These are phyloP conservation scores for Apiospora pterosperma DNA, from an alignment of 2,329 filamentous ascomycete species.

Conservation along the genomic window DNA sequence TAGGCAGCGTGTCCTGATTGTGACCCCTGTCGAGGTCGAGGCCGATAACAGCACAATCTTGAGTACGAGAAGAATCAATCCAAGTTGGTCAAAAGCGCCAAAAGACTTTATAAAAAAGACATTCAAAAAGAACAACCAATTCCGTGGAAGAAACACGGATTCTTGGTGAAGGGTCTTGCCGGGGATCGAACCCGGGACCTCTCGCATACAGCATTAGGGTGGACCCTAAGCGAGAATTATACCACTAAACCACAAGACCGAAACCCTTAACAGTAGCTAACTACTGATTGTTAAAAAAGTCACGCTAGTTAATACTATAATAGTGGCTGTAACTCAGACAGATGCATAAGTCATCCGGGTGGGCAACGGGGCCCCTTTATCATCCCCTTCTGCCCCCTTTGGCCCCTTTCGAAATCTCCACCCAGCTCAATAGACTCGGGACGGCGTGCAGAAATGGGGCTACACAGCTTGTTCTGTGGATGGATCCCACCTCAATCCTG, in stretches of 20 bases:
- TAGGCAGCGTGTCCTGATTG: background rate
- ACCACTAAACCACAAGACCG: conserved; percentile 3
- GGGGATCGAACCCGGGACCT: conserved; percentile 2
- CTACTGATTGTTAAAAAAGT: background rate
- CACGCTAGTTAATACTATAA: no score
- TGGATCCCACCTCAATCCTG: background rate
- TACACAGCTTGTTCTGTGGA: background rate
- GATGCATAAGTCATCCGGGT: no score
- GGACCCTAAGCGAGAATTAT: conserved; percentile 2
- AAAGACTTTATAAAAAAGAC: no score
- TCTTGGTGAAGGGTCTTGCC: conserved; percentile 3
- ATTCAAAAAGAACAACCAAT: no score
- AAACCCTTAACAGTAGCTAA: background rate
- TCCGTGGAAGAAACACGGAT: no score
- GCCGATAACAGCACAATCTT: background rate
- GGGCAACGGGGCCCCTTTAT: no score
- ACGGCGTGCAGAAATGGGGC: no score
- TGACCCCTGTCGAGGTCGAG: background rate
- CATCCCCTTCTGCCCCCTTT: no score
- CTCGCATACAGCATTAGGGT: background rate
- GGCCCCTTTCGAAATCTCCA: no score
- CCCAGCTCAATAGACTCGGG: no score
- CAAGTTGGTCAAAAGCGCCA: background rate
- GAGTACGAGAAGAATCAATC: no score
- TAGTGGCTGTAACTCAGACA: no score